phyloP scores from a whole-genome alignment of 179 eudicot genomes.

The Sideroxylon spinosum region DNA sequence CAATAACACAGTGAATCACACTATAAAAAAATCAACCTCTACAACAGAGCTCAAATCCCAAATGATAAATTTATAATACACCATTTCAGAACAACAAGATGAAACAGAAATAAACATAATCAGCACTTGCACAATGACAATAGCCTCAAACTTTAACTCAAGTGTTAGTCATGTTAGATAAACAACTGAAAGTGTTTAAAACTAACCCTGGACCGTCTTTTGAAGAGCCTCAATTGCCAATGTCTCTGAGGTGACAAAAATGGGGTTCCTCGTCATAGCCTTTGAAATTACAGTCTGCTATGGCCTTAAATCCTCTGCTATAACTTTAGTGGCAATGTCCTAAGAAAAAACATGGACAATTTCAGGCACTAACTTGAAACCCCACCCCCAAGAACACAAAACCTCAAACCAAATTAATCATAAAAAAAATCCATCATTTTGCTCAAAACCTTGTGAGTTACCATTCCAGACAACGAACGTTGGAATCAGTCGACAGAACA shows the following conservation, averaged over 20 bases:
- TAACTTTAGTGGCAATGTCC: constrained; percentile 90
- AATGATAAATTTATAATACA: too few relatives aligned
- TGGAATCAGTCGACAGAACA: constrained; percentile 83
- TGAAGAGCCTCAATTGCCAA: constrained; percentile 91
- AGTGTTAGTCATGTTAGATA: not conserved
- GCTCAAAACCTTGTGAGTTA: constrained; percentile 76
- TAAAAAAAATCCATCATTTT: not conserved
- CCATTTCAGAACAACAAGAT: too few relatives aligned
- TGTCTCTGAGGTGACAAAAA: constrained; percentile 80
- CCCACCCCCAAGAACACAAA: not conserved
- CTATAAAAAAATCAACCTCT: too few relatives aligned
- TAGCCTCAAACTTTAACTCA: not conserved
- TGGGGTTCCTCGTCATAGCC: constrained; percentile 93
- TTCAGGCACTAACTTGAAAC: not conserved
- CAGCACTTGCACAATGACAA: too few relatives aligned
- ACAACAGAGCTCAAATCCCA: too few relatives aligned
- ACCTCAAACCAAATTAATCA: not conserved
- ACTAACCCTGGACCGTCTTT: constrained; percentile 90
- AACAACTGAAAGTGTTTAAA: not conserved
- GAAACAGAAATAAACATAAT: too few relatives aligned
- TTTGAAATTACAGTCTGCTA: constrained; percentile 80
- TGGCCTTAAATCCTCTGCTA: constrained; percentile 88
- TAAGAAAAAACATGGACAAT: constrained; percentile 6
- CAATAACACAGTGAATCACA: too few relatives aligned
- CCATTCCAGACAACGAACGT: constrained; percentile 90